These are phyloP conservation scores for Fusarium robinianum DNA, from an alignment of 2,329 filamentous ascomycete genomes.

Conservation along the genomic window DNA sequence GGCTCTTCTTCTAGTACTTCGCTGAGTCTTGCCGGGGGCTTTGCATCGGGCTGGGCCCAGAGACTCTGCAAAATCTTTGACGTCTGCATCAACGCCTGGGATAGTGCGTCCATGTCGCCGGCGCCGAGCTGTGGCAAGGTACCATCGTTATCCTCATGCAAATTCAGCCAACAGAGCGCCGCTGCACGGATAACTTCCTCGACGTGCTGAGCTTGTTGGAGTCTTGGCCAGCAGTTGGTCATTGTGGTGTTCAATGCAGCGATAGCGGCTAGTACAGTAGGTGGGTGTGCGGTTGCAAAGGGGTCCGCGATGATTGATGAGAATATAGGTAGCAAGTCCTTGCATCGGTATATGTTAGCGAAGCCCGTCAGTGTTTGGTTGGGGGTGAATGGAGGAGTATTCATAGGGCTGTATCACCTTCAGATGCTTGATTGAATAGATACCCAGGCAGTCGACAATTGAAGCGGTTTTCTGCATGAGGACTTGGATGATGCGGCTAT, in stretches of 20 bases:
- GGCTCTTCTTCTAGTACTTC: conserved; percentile 35
- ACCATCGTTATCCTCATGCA: conserved; percentile 49
- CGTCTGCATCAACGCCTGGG: conserved; percentile 22
- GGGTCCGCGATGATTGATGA: conserved; percentile 69
- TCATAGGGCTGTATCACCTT: conserved; percentile 54
- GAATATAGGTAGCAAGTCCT: conserved; percentile 71
- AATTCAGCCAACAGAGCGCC: conserved; percentile 65
- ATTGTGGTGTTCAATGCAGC: conserved; percentile 62
- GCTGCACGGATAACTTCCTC: conserved; percentile 67
- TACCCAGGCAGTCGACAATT: conserved; percentile 61
- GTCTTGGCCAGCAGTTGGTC: conserved; percentile 69
- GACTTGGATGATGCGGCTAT: conserved; percentile 60
- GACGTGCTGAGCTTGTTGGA: conserved; percentile 58
- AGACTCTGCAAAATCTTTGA: conserved; percentile 30
- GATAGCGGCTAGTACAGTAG: conserved; percentile 57
- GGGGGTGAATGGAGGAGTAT: not conserved
- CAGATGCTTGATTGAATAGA: conserved; percentile 69
- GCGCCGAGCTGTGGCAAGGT: not conserved
- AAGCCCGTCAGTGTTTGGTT: not conserved
- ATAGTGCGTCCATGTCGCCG: conserved; percentile 11
- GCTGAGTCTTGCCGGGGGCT: conserved; percentile 15
- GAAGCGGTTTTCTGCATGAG: conserved; percentile 56
- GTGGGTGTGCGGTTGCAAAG: conserved; percentile 61
- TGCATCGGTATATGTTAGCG: conserved; percentile 19
- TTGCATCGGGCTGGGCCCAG: conserved; percentile 26